Evolutionary conservation across 73 alveolate species (phyloP), one percentile per base, ranked within the genome.

Genomic region (Symbiodinium pilosum): DNA sequence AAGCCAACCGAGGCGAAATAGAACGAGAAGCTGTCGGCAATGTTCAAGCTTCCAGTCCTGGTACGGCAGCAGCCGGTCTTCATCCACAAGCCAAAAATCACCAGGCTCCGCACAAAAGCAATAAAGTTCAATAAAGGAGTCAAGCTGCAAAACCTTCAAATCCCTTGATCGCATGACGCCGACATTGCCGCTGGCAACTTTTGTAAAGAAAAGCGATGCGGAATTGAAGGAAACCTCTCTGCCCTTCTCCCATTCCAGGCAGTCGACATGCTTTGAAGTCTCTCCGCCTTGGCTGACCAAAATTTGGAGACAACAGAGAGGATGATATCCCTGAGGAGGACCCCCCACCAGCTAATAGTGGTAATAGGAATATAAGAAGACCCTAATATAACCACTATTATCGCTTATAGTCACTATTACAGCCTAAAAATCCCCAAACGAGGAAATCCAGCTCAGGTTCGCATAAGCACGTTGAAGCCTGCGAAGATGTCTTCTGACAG

Each of bases 101-200:
- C 56, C 43, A 26, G 14, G 21, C 51, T 64, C 38, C 20, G 59
- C 59, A 47, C 14, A 47, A 6, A 47, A 47, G 14, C 6, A 6
- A 47, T 14, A 47, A 47, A 47, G 59, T 14, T 47, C 59, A 47
- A 47, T 14, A n/a, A 64, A 28, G 81, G 16, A 41, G 43, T 47
- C 97, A 47, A 91, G 88, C 40, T n/a, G 54, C 97, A 93, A 39
- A 21, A 42, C 42, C 39, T 93, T 93, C 85, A 93, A 28, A 36
- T 93, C 98, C 12, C 98, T 39, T 8, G 98, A 93, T n/a, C 98
- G 98, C 98, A 93, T 93, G 81, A 93, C 98, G 20, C 98, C 98
- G 28, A 93, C 98, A n/a, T 81, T 93, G 81, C 98, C 98, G 39
- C 98, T 93, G 84, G 97, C 97, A 64, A 93, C 98, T 52, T 93